Base-by-base conservation (phyloP, 805 yeast genomes). In the Saturnispora serradocipensis region DNA sequence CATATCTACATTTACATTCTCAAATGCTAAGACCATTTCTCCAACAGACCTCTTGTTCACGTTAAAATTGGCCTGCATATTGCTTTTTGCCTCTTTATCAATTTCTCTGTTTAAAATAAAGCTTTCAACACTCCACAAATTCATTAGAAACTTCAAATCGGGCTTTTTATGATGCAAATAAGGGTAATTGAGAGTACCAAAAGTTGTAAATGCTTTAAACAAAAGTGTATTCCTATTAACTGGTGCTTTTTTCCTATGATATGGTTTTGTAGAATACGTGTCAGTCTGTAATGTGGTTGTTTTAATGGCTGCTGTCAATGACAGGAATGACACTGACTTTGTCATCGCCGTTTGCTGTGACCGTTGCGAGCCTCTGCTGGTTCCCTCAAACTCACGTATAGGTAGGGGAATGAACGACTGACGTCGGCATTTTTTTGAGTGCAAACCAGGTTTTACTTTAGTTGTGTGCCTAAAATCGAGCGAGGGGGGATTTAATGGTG, bases 101-200 rank as follows among this genome's bases (percentile, higher is more conserved):
- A 5, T 11, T 24, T 13, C 30, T 11, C 11, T 24, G 16, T 30
- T 30, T 11, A 25, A 34, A 6, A 49, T 24, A 3, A 43, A 20
- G 34, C 43, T 38, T 44, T 43, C 43, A 18, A 49, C n/a, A 16
- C 43, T 43, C 51, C 51, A 49, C 18, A 43, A 43, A 36, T 49
- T 36, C n/a, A 43, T 22, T 7, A 13, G 9, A 32, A 35, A 49
- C 18, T 49, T 43, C 30, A 49, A 43, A 4, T 38, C 16, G 3
- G 52, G 52, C 15, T 44, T 49, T 30, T 39, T 49, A 32, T 49
- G 48, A 32, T 44, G 40, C n/a, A 49, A 32, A 28, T 49, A 49
- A 7, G 52, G 52, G 16, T 44, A 38, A 36, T 49, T 49, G 10
- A 44, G 27, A 13, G 47, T 44, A 10, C 52, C 52, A 13, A 43